Base-by-base conservation (phyloP, 2,329 filamentous ascomycete species). In the Coniochaeta sp. region DNA sequence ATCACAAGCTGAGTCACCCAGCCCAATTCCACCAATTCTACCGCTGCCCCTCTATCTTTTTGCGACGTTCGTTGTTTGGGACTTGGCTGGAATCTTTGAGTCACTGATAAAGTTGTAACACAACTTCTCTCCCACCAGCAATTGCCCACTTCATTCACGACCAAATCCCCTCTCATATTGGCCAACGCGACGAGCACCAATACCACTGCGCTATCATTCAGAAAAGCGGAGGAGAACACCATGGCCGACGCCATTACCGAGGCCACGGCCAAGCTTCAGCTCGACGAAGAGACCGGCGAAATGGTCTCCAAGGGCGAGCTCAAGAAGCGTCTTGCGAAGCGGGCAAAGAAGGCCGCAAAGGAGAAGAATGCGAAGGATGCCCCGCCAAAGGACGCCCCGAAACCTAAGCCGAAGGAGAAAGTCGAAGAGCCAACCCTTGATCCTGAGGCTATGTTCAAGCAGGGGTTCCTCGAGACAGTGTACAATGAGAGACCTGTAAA, bases 391-490 rank as follows among this genome's bases (percentile, higher is more conserved):
- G 69, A 71, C 43, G 70, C 73, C 22, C 65, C 66, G 1, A 71
- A 66, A 65, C 69, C 57, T 60, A 71, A 63, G 31, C 62, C 64
- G 58, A 69, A 61, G 61, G 67, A 77, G 57, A 82, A 82, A 70
- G 69, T 73, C 24, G 78, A 79, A 34, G 75, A 78, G 59, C 68
- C 73, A 7, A 68, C 73, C 44, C 68, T 82, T 47, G 83, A 85
- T 64, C 78, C 81, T 0, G 81, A 90, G 63, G 79, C 82, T 65
- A 92, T 93, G 83, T 93, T 93, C 79, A 90, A 90, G 76, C 82
- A 86, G 69, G 90, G 89, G 43, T 93, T 91, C 75, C 80, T 93
- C 38, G 79, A 82, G 58, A 85, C 88, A 4, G 88, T 93, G 33
- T 90, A 87, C 75, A 83, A 87, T 63, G 83, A 89, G 73, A 81